Base-by-base conservation (phyloP, 495 filamentous ascomycete species). In the Tuber microsphaerosporum region DNA sequence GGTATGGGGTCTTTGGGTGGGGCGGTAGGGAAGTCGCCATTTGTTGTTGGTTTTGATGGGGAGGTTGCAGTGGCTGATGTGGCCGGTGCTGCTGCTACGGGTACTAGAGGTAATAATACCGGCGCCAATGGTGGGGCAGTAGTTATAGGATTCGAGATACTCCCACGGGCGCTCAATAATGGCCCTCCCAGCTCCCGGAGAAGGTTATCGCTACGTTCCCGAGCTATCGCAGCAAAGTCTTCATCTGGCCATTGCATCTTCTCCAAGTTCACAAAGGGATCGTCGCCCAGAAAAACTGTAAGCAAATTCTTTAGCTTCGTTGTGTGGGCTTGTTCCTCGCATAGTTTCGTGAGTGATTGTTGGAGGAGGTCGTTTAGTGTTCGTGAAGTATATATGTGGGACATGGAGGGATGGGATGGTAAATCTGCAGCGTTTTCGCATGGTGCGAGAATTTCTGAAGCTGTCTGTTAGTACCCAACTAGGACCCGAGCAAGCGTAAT, bases 361-460 rank as follows among this genome's bases (percentile, higher is more conserved):
- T 87, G 86, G 17, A 90, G 89, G 84, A 99, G 89, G 73, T 94
- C 88, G 65, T 89, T 89, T n/a, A 99, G 87, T 6, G 92, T 91
- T 75, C 89, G 90, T 16, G 92, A 94, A 2, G 86, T 91, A 84
- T 96, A 98, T 1, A 94, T 89, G 80, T 90, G 87, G 45, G 93
- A 93, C 72, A 97, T 84, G 4, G 92, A 91, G 76, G 94, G 94
- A 81, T 99, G 95, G 51, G 85, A 87, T 6, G 92, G 89, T 45
- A 99, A 87, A 83, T 97, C 93, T 71, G 93, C 92, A 37, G 93
- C 91, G 73, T 93, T 88, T 73, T 93, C 96, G 72, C 98, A 85
- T 39, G 95, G 95, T 61, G 92, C 92, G 19, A 99, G 89, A 61
- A 97, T 88, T 72, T 92, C 94, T 97, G 81, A 34, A 34, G 43